phyloP scores from a whole-genome alignment of 192 early-diverging fungal species.

The Linnemannia elongata region DNA sequence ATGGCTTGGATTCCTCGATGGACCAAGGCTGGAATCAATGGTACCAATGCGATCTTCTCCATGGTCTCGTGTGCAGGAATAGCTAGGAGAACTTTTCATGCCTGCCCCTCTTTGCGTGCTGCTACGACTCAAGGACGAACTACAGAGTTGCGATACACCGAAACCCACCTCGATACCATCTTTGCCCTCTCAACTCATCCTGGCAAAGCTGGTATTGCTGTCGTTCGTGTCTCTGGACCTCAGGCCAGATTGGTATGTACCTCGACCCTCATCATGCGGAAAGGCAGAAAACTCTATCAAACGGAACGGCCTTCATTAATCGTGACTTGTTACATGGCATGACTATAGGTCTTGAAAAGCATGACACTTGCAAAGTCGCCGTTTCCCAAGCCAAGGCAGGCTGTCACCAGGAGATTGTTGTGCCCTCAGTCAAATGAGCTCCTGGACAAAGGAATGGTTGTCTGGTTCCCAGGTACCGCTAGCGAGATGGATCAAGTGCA shows the following conservation, averaged over 20 bases:
- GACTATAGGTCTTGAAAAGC: slow-evolving; percentile 19
- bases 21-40: background rate
- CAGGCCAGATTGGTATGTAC: slow-evolving; percentile 61
- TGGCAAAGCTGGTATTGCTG: slow-evolving; percentile 84
- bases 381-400: slow-evolving; percentile 60
- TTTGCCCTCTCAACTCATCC: slow-evolving; percentile 80
- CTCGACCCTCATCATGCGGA: background rate
- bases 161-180: slow-evolving; percentile 70
- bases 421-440: slow-evolving; percentile 59
- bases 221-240: slow-evolving; percentile 78
- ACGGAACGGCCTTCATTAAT: background rate
- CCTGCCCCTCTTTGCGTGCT: background rate
- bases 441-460: slow-evolving; percentile 71
- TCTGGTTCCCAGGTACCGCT: slow-evolving; percentile 68
- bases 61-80: background rate
- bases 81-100: background rate
- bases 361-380: slow-evolving; percentile 43
- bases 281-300: background rate
- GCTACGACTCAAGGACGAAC: background rate
- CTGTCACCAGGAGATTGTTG: slow-evolving; percentile 58
- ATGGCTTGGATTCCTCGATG: slow-evolving; percentile 5
- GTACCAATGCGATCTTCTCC: background rate
- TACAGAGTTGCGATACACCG: slow-evolving; percentile 30
- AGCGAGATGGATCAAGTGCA: background rate
- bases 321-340: background rate